phyloP scores from a whole-genome alignment of 163 green algal genomes.

The Trebouxia gelatinosa region DNA sequence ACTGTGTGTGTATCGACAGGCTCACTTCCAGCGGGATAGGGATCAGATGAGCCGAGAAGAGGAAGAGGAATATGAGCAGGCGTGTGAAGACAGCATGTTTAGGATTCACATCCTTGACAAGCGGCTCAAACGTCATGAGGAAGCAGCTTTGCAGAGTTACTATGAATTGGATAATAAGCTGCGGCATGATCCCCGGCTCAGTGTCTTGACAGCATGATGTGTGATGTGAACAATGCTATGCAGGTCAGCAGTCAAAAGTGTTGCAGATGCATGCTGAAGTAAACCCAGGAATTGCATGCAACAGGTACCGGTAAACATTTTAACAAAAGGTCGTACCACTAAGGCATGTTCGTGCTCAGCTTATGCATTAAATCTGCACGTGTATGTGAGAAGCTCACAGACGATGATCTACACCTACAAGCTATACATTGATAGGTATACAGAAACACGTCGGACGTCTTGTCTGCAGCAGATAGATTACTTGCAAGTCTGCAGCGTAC shows the following conservation, averaged over 20 bases:
- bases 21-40: constrained; percentile 76
- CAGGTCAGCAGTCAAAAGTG: not conserved
- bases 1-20: constrained; percentile 36
- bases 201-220: constrained; percentile 24
- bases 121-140: constrained; percentile 78
- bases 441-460: too few relatives aligned
- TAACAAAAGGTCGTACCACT: too few relatives aligned
- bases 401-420: too few relatives aligned
- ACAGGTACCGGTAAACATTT: too few relatives aligned
- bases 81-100: constrained; percentile 73
- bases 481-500: too few relatives aligned
- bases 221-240: not conserved
- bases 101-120: constrained; percentile 79
- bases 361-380: too few relatives aligned
- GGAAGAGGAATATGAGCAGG: constrained; percentile 76
- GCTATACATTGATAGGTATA: too few relatives aligned
- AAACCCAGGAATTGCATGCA: too few relatives aligned
- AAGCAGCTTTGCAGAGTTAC: constrained; percentile 82
- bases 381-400: too few relatives aligned
- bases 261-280: too few relatives aligned
- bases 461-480: too few relatives aligned
- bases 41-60: constrained; percentile 74
- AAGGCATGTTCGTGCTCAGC: too few relatives aligned
- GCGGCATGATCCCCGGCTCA: constrained; percentile 61
- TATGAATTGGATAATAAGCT: constrained; percentile 80